Conservation (phyloP, 2,329 filamentous ascomycete genomes). For the Sphaceloma murrayae region DNA sequence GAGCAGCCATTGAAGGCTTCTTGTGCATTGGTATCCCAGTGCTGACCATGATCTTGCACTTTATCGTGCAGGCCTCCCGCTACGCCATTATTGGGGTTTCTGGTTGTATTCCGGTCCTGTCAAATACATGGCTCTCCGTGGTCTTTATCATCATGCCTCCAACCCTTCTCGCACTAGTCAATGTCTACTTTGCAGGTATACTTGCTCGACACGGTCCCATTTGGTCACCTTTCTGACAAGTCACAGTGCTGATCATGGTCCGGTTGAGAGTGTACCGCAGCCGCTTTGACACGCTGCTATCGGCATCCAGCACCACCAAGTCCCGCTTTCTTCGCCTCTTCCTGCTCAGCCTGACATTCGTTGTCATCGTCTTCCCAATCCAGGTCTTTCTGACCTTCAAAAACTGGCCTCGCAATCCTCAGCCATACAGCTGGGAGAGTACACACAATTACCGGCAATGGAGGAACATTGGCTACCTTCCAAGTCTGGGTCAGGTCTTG, state of each 20-base stretch:
- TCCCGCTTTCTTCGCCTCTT: slow-evolving; percentile 55
- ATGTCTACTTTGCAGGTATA: slow-evolving; percentile 50
- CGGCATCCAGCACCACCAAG: slow-evolving; percentile 44
- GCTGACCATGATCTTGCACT: slow-evolving; percentile 48
- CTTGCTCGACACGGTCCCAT: slow-evolving; percentile 19
- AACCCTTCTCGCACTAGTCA: slow-evolving; percentile 44
- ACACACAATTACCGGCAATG: slow-evolving; percentile 44
- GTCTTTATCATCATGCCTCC: slow-evolving; percentile 49
- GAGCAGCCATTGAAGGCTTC: slow-evolving; percentile 42
- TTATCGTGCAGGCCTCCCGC: slow-evolving; percentile 49
- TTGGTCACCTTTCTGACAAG: not conserved
- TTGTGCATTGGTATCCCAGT: slow-evolving; percentile 49
- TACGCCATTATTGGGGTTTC: slow-evolving; percentile 50
- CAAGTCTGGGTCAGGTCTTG: slow-evolving; percentile 36
- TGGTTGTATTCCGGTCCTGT: slow-evolving; percentile 48
- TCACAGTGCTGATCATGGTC: slow-evolving; percentile 47
- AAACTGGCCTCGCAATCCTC: slow-evolving; percentile 29
- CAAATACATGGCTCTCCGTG: slow-evolving; percentile 49
- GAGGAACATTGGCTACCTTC: slow-evolving; percentile 40
- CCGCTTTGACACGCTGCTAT: slow-evolving; percentile 48
- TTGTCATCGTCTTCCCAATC: slow-evolving; percentile 45
- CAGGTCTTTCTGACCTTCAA: slow-evolving; percentile 42
- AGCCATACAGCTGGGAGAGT: slow-evolving; percentile 39
- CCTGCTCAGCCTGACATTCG: slow-evolving; percentile 43
- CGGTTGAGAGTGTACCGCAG: slow-evolving; percentile 53